Conservation (phyloP, 2,329 filamentous ascomycete species). For the Furcasterigmium sp. region DNA sequence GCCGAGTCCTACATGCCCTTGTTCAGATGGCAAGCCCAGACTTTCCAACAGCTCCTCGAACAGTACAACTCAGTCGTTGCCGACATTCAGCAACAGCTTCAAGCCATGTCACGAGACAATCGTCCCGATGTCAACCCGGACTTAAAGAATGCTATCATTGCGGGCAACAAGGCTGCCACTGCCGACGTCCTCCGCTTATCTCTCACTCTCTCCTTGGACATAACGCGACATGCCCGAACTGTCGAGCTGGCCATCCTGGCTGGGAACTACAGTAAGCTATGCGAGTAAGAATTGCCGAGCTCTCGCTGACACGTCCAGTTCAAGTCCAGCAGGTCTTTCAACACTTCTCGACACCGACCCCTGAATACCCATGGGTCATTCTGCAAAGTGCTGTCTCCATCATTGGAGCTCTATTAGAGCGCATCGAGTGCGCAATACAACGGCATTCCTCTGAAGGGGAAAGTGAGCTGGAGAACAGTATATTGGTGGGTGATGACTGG, state of each 20-base stretch:
- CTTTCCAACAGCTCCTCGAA: constrained; percentile 52
- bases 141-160: constrained; percentile 43
- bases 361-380: constrained; percentile 43
- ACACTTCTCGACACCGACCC: constrained; percentile 35
- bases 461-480: constrained; percentile 39
- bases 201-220: constrained; percentile 43
- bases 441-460: constrained; percentile 19
- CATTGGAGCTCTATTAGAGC: constrained; percentile 39
- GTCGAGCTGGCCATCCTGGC: constrained; percentile 43
- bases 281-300: background rate
- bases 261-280: constrained; percentile 35
- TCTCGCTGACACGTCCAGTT: constrained; percentile 18
- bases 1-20: constrained; percentile 44
- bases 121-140: constrained; percentile 36
- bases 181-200: constrained; percentile 48
- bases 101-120: constrained; percentile 40
- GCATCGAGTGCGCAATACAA: constrained; percentile 26
- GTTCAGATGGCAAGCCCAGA: constrained; percentile 44
- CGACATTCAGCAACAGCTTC: constrained; percentile 51
- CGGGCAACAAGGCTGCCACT: constrained; percentile 45
- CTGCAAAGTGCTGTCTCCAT: constrained; percentile 39
- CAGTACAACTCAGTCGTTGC: constrained; percentile 52
- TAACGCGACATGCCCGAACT: constrained; percentile 39
- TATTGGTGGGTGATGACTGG: constrained; percentile 24
- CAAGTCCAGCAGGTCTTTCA: constrained; percentile 48